Base-by-base conservation (phyloP, 1,284 basidiomycete species). In the Spongiforma sp. region DNA sequence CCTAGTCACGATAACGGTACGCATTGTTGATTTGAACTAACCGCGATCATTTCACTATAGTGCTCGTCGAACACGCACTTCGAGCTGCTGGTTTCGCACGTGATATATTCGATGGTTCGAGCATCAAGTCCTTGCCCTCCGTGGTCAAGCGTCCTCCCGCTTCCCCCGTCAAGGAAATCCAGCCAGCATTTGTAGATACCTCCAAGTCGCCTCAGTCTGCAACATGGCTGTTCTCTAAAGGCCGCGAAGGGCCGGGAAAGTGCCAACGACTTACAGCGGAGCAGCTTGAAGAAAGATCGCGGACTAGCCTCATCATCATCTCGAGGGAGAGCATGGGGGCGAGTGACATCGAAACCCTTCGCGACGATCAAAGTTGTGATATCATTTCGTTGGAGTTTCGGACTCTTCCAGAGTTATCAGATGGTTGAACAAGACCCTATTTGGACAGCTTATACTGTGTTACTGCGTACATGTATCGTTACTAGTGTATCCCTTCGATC, bases 31-130 rank as follows among this genome's bases (percentile, higher is more conserved):
- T n/a, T n/a, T n/a, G n/a, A n/a, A n/a, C n/a, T n/a, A n/a, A n/a
- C n/a, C n/a, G n/a, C n/a, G 33, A 28, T 26, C 11, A 21, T 30
- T 4, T 34, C n/a, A n/a, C 33, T 34, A 11, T 46, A 72, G 70
- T 70, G 58, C 48, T 57, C 5, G 70, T 71, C 34, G 65, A 72
- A 61, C 54, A 33, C 59, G 58, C 59, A 12, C 68, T 71, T 10
- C 66, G 55, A 46, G 61, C 59, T 5, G 34, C 68, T 15, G 70
- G 70, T 34, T 71, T 71, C 37, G 33, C 70, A 17, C 59, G 54
- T 17, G 70, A 72, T 41, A 65, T 59, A 5, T 72, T 71, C 61
- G 36, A 63, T 21, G 43, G 61, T 10, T 60, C 39, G 39, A 21
- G 39, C 39, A 19, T 9, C 9, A 28, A 2, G 19, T 28, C 26